Percentiles rank a stretch among this genome's conserved stretches.
Evolutionary conservation across 2,329 filamentous ascomycete species (phyloP).

Genomic region (Laburnicola sp.): DNA sequence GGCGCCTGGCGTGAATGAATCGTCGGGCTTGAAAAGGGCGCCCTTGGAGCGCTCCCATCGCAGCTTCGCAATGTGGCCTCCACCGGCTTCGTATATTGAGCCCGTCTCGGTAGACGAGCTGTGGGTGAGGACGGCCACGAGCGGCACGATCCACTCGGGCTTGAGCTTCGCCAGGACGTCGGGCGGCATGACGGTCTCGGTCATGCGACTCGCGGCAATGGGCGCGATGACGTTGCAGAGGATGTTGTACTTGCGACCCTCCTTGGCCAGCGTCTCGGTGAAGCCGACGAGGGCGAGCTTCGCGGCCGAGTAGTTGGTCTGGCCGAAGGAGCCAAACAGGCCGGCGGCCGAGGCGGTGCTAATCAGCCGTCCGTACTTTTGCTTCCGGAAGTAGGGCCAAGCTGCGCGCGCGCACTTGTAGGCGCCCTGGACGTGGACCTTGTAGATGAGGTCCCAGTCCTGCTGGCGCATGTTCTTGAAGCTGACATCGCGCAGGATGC

Average conservation of each 20-base stretch:
- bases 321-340: conserved; percentile 92
- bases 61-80: conserved; percentile 88
- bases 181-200: conserved; percentile 91
- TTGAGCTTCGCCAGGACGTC: conserved; percentile 82
- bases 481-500: conserved; percentile 90
- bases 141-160: conserved; percentile 92
- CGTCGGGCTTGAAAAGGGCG: conserved; percentile 85
- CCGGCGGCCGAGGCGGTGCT: conserved; percentile 97
- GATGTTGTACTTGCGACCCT: conserved; percentile 98
- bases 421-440: conserved; percentile 87
- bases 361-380: conserved; percentile 96
- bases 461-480: conserved; percentile 99
- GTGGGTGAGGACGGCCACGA: conserved; percentile 87
- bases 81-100: conserved; percentile 89
- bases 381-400: conserved; percentile 97
- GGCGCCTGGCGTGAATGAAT: conserved; percentile 82
- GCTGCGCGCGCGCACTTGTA: conserved; percentile 95
- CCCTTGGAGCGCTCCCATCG: conserved; percentile 93
- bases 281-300: conserved; percentile 96
- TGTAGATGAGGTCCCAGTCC: conserved; percentile 95
- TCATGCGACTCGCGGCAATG: conserved; percentile 94
- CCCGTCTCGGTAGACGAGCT: conserved; percentile 86
- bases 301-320: conserved; percentile 95
- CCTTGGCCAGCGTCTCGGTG: conserved; percentile 96
- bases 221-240: conserved; percentile 92